A percentile compares a stretch with the other conserved stretches of the same genome.
These are phyloP conservation scores for Aaosphaeria arxii DNA, from an alignment of 2,329 filamentous ascomycete genomes.

Conservation along the genomic window DNA sequence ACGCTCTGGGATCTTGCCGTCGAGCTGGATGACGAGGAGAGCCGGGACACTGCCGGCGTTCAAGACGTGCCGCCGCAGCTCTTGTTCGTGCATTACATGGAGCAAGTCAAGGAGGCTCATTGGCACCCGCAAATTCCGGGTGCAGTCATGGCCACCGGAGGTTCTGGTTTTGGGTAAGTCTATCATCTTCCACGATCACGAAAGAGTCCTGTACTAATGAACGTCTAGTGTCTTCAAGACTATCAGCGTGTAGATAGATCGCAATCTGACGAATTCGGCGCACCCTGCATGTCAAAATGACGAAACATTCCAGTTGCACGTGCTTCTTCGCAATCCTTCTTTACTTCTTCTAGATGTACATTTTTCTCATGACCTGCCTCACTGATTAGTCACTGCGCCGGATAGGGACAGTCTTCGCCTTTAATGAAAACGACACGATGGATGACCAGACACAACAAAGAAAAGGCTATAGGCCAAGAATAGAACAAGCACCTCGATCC, in stretches of 20 bases:
- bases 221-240: constrained; percentile 38
- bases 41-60: constrained; percentile 79
- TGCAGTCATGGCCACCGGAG: constrained; percentile 82
- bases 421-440: too few relatives aligned
- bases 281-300: neutral
- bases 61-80: constrained; percentile 91
- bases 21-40: constrained; percentile 96
- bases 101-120: constrained; percentile 91
- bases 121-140: constrained; percentile 98
- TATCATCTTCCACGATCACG: neutral
- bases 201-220: constrained; percentile 9
- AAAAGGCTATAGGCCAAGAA: too few relatives aligned
- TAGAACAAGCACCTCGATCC: too few relatives aligned
- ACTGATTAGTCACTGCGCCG: too few relatives aligned
- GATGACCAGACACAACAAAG: too few relatives aligned
- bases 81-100: constrained; percentile 94
- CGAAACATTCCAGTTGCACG: too few relatives aligned
- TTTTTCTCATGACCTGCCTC: too few relatives aligned
- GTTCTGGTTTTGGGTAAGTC: constrained; percentile 70
- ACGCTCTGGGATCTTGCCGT: constrained; percentile 97
- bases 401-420: too few relatives aligned
- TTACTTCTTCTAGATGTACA: too few relatives aligned
- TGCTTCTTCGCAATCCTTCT: too few relatives aligned
- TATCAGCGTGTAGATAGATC: constrained; percentile 32
- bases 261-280: neutral